These are phyloP conservation scores for Trichocladium uniseriatum DNA, from an alignment of 495 filamentous ascomycete genomes.

Conservation along the genomic window DNA sequence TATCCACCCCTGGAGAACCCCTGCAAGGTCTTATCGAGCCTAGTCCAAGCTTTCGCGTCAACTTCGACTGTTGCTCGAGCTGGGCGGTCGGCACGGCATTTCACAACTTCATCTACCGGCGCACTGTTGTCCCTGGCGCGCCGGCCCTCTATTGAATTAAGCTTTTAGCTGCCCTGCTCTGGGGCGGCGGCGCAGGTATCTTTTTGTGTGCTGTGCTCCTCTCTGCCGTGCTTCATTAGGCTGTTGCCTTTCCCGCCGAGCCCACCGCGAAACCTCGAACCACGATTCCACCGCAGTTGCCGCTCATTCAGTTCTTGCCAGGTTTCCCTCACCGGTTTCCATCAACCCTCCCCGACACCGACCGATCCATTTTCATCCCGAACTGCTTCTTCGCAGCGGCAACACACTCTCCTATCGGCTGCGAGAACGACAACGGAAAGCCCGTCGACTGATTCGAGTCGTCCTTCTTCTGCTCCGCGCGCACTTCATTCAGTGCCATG, in stretches of 20 bases:
- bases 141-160: too few species aligned
- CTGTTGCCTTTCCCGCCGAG: background rate
- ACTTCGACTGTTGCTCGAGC: background rate
- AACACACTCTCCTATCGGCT: background rate
- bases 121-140: too few species aligned
- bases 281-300: too few species aligned
- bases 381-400: background rate
- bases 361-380: background rate
- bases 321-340: too few species aligned
- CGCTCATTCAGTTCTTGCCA: background rate
- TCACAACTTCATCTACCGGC: too few species aligned
- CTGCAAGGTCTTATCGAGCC: too few species aligned
- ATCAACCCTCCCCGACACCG: background rate
- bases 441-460: background rate
- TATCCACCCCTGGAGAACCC: too few species aligned
- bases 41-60: background rate
- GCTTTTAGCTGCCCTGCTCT: too few species aligned
- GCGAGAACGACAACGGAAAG: background rate
- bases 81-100: too few species aligned
- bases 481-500: conserved; percentile 5
- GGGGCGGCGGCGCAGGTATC: background rate
- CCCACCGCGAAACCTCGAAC: background rate
- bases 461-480: background rate
- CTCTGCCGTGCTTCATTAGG: background rate
- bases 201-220: background rate